Conservation (phyloP, 1,284 basidiomycete genomes). For the Chalciporus sp. region DNA sequence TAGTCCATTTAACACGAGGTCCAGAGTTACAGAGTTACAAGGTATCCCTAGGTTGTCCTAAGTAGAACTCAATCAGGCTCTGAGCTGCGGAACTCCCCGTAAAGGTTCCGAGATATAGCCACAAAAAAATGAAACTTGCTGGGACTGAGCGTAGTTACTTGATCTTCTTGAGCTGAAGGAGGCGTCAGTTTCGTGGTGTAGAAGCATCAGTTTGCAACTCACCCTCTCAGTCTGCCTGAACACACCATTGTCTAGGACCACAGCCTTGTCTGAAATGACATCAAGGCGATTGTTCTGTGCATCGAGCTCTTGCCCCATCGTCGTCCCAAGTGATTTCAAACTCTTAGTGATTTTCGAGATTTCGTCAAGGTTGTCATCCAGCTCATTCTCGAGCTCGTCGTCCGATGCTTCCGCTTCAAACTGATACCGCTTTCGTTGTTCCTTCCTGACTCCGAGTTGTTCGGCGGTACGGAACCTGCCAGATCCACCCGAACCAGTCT, state of each 20-base stretch:
- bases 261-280: conserved; percentile 70
- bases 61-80: too few relatives aligned
- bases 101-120: background rate
- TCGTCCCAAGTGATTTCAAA: conserved; percentile 82
- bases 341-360: conserved; percentile 80
- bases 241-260: conserved; percentile 62
- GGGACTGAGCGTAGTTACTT: conserved; percentile 43
- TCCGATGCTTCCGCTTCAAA: conserved; percentile 97
- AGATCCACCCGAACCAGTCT: conserved; percentile 33
- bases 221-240: conserved; percentile 74
- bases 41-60: conserved; percentile 20
- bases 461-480: conserved; percentile 45
- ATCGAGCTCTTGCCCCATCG: conserved; percentile 85
- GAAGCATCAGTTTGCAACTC: conserved; percentile 29
- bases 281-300: conserved; percentile 75
- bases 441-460: conserved; percentile 55
- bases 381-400: conserved; percentile 90
- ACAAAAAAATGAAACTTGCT: background rate
- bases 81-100: too few relatives aligned
- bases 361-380: conserved; percentile 93
- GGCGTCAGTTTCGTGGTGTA: conserved; percentile 14
- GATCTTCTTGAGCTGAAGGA: conserved; percentile 65
- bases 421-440: conserved; percentile 85
- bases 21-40: background rate
- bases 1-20: background rate